Evolutionary conservation across 176 grass and related monocot genomes (phyloP).

Genomic region (Alloteropsis semialata): DNA sequence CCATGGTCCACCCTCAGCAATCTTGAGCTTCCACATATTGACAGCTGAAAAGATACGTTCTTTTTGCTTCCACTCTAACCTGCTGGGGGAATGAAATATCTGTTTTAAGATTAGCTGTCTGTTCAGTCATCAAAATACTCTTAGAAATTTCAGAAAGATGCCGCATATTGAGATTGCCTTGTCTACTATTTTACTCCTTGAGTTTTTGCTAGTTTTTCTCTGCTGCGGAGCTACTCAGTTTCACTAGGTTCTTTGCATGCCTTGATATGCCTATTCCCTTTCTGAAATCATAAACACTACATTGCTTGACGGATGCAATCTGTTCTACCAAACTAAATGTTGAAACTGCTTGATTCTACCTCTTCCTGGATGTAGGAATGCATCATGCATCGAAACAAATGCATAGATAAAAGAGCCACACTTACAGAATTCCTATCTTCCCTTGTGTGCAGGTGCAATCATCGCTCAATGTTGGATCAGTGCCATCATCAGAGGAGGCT

Average conservation of each 20-base stretch:
- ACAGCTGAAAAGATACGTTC: neutral
- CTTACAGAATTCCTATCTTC: constrained; percentile 13
- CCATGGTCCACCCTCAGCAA: constrained; percentile 44
- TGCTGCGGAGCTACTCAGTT: neutral
- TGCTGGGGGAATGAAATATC: neutral
- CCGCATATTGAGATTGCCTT: neutral
- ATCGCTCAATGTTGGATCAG: neutral
- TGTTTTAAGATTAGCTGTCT: neutral
- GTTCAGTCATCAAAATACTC: neutral
- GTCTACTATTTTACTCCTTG: neutral
- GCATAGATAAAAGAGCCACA: neutral
- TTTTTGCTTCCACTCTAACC: constrained; percentile 17
- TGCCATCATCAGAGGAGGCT: no score
- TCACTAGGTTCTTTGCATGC: neutral
- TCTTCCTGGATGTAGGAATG: neutral
- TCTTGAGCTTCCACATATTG: constrained; percentile 76
- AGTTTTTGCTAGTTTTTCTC: neutral
- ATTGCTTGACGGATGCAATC: neutral
- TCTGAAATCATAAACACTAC: neutral
- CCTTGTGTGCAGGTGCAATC: neutral
- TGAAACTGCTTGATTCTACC: neutral
- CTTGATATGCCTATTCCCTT: neutral
- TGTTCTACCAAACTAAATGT: neutral
- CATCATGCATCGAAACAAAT: neutral
- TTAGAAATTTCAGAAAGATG: neutral